Conservation (phyloP, 768 basidiomycete species). For the Auricularia cornea region DNA sequence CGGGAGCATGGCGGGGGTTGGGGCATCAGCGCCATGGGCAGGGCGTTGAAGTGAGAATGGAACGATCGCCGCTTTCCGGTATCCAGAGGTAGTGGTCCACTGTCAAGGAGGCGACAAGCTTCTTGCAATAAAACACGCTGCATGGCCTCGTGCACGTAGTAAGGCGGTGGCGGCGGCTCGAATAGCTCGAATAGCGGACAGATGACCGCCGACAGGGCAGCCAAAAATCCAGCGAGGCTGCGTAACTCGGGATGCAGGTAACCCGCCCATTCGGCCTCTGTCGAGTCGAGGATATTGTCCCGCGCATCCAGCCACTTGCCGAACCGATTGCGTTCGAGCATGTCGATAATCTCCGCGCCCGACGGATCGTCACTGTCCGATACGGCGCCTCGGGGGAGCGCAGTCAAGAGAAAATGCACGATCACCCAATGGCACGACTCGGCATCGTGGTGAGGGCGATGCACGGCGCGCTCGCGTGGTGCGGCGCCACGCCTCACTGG, state of each 20-base stretch:
- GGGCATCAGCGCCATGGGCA: too few relatives aligned
- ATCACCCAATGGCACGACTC: neutral
- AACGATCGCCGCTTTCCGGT: neutral
- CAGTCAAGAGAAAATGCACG: neutral
- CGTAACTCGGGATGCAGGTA: too few relatives aligned
- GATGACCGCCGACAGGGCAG: too few relatives aligned
- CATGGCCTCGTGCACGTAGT: neutral
- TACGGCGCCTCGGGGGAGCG: neutral
- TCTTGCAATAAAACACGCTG: neutral
- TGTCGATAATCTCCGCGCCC: neutral
- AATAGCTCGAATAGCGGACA: neutral
- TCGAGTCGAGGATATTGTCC: too few relatives aligned
- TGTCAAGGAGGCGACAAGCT: neutral
- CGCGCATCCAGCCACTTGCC: too few relatives aligned
- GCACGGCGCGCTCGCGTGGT: neutral
- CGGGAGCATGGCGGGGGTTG: too few relatives aligned
- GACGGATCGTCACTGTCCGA: too few relatives aligned
- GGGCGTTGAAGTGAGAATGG: neutral
- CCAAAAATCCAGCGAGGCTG: too few relatives aligned
- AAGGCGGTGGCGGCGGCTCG: neutral
- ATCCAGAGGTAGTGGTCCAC: neutral
- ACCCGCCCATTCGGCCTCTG: too few relatives aligned
- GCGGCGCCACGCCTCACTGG: too few relatives aligned
- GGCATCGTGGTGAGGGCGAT: neutral
- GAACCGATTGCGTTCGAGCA: neutral